These are phyloP conservation scores for Trichothecium sympodiale DNA, from an alignment of 2,329 filamentous ascomycete genomes.

Conservation along the genomic window DNA sequence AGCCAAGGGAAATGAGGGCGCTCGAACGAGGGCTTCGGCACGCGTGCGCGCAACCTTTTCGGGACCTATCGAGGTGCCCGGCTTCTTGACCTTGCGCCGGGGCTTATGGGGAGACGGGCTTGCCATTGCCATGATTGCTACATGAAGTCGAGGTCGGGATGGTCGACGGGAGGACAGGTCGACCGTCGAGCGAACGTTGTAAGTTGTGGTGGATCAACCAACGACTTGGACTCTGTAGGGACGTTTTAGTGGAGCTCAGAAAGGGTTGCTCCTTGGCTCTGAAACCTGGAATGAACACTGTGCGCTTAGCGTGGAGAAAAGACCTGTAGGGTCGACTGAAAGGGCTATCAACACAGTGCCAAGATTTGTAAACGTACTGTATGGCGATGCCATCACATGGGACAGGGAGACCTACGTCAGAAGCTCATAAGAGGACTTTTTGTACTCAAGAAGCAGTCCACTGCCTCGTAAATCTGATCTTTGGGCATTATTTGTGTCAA, in stretches of 20 bases:
- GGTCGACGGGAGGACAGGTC: neutral
- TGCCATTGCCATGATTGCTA: constrained; percentile 32
- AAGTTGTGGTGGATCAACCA: constrained; percentile 3
- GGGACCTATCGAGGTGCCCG: constrained; percentile 27
- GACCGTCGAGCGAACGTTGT: too few relatives aligned
- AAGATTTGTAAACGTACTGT: neutral
- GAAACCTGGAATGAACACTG: constrained; percentile 7
- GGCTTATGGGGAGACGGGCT: constrained; percentile 47
- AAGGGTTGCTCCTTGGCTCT: constrained; percentile 6
- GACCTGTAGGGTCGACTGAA: constrained; percentile 2
- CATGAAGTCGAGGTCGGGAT: neutral
- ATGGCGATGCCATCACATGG: too few relatives aligned
- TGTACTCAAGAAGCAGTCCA: too few relatives aligned
- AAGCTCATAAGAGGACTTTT: too few relatives aligned
- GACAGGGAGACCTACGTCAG: too few relatives aligned
- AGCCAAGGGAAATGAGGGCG: constrained; percentile 77
- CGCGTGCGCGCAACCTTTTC: constrained; percentile 9
- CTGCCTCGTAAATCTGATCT: too few relatives aligned
- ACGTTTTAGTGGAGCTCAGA: constrained; percentile 10
- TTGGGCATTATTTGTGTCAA: neutral
- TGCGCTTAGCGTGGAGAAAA: too few relatives aligned
- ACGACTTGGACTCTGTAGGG: constrained; percentile 9
- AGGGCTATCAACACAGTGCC: constrained; percentile 1
- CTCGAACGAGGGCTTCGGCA: constrained; percentile 35
- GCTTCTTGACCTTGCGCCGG: constrained; percentile 45